phyloP scores from a whole-genome alignment of 805 yeast genomes.

The Ogataea polymorpha region DNA sequence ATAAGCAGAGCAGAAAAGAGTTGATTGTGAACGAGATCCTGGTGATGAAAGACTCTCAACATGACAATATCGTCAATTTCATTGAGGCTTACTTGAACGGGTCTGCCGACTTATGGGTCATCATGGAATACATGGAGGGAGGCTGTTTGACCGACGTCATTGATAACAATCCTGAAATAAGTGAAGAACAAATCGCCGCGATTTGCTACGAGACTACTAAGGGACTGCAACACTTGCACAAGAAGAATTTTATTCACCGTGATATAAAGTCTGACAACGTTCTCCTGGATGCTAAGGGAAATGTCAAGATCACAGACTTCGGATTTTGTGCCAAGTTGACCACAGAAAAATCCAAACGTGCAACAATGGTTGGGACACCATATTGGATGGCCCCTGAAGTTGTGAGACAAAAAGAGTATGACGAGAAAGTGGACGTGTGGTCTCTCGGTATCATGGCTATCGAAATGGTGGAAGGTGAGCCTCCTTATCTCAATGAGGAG shows the following conservation, averaged over 20 bases:
- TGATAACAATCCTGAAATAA: conserved; percentile 75
- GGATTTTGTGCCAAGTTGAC: conserved; percentile 92
- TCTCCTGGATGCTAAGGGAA: conserved; percentile 72
- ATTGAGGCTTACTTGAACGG: conserved; percentile 85
- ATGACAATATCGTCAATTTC: conserved; percentile 91
- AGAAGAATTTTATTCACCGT: conserved; percentile 89
- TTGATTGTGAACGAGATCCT: conserved; percentile 91
- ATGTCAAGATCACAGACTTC: conserved; percentile 93
- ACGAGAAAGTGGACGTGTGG: conserved; percentile 97
- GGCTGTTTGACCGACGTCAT: conserved; percentile 96
- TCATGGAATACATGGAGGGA: conserved; percentile 99
- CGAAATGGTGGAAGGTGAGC: conserved; percentile 99
- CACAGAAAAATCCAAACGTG: conserved; percentile 78
- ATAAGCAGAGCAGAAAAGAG: conserved; percentile 91
- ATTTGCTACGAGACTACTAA: conserved; percentile 87
- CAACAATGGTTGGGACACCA: conserved; percentile 99
- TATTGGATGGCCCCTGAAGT: conserved; percentile 99
- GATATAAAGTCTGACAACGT: conserved; percentile 98
- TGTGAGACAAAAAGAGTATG: conserved; percentile 90
- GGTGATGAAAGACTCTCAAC: conserved; percentile 95
- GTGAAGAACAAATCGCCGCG: conserved; percentile 87
- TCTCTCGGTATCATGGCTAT: conserved; percentile 96
- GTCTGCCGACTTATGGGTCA: conserved; percentile 88
- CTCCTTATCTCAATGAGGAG: conserved; percentile 94
- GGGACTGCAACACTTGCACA: conserved; percentile 89